Percentiles rank a stretch among this genome's conserved stretches.
phyloP scores from a whole-genome alignment of 176 grass and related monocot species.

The Rhynchospora pubera region DNA sequence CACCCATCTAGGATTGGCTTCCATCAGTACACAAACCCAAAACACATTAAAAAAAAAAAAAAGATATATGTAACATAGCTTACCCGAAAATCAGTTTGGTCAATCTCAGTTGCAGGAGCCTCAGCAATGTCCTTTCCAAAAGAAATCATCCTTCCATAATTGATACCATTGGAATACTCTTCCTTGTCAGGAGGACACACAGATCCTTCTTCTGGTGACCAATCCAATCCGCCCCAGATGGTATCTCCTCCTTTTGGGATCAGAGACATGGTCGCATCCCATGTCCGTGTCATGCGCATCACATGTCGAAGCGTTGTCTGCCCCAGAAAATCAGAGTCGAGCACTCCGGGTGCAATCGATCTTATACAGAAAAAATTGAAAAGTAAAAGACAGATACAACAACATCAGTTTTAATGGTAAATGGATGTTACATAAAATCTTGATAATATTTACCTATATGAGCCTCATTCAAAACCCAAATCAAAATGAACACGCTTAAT shows the following conservation, averaged over 20 bases:
- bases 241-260: conserved; percentile 93
- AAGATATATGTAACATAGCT: conserved; percentile 14
- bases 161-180: conserved; percentile 47
- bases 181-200: conserved; percentile 54
- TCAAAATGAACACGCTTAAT: neutral
- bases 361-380: conserved; percentile 31
- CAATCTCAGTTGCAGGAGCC: conserved; percentile 43
- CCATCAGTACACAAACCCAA: neutral
- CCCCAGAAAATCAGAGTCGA: conserved; percentile 89
- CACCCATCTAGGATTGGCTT: neutral
- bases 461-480: neutral
- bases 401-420: neutral
- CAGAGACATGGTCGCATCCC: conserved; percentile 99
- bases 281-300: conserved; percentile 98
- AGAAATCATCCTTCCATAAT: conserved; percentile 83
- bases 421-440: neutral
- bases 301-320: conserved; percentile 88
- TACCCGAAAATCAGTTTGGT: conserved; percentile 83
- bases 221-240: conserved; percentile 88
- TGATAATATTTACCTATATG: neutral
- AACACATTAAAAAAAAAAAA: conserved; percentile 9
- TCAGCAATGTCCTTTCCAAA: conserved; percentile 79
- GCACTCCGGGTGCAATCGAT: conserved; percentile 79
- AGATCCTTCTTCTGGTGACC: conserved; percentile 72
- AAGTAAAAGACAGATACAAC: neutral